Percentiles rank a stretch among this genome's conserved stretches.
Evolutionary conservation across 805 yeast species (phyloP).

Genomic region (Ogataea zsoltii): DNA sequence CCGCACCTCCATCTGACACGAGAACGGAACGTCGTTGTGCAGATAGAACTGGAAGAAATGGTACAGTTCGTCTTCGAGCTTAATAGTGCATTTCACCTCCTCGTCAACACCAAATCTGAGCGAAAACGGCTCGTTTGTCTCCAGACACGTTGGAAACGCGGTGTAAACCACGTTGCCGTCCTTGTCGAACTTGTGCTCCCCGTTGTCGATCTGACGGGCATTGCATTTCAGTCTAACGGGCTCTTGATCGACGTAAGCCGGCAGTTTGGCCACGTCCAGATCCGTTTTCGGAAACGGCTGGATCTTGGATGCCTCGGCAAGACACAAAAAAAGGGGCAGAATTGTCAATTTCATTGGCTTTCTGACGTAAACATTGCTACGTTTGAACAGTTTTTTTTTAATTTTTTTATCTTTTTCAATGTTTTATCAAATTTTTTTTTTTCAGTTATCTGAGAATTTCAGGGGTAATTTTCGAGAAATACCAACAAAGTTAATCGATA

Average conservation of each 20-base stretch:
- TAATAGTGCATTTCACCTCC: conserved; percentile 59
- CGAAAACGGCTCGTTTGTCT: conserved; percentile 60
- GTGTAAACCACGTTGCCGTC: conserved; percentile 57
- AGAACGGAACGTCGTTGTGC: conserved; percentile 76
- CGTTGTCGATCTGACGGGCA: conserved; percentile 66
- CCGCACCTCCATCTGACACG: conserved; percentile 61
- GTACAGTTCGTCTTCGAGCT: conserved; percentile 61
- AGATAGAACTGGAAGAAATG: conserved; percentile 74
- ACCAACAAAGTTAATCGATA: background rate
- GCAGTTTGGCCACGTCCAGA: conserved; percentile 15
- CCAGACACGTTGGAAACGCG: conserved; percentile 62
- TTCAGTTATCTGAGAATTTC: too few relatives aligned
- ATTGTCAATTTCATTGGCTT: background rate
- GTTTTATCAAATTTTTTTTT: too few relatives aligned
- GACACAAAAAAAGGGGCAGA: conserved; percentile 2
- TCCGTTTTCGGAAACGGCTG: conserved; percentile 31
- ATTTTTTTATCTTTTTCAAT: too few relatives aligned
- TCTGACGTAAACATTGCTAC: background rate
- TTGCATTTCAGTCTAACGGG: conserved; percentile 58
- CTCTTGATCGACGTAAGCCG: conserved; percentile 36
- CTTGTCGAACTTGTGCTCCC: conserved; percentile 73
- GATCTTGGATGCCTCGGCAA: conserved; percentile 17
- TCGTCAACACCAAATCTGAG: conserved; percentile 54
- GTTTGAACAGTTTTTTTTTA: background rate
- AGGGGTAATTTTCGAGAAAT: background rate